phyloP scores from a whole-genome alignment of 139 green algal genomes.

The Raphidocelis subcapitata region DNA sequence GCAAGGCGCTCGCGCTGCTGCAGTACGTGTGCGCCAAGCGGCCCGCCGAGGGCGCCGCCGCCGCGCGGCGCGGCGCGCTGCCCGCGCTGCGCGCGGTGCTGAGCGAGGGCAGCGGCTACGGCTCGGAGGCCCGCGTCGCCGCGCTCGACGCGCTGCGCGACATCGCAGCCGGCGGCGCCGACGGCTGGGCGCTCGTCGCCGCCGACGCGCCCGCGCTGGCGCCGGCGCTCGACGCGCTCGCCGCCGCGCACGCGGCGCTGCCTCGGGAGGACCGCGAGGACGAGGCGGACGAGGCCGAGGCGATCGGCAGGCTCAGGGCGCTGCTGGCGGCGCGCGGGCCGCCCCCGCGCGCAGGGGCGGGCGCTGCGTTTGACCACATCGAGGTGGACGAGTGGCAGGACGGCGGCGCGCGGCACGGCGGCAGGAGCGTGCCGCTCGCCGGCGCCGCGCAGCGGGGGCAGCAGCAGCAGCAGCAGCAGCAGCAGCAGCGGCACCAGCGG shows the following conservation, averaged over 20 bases:
- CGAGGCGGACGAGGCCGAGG: slow-evolving; percentile 13
- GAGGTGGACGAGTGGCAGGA: slow-evolving; percentile 18
- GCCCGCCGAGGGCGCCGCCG: slow-evolving; percentile 14
- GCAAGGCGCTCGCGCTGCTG: slow-evolving; percentile 42
- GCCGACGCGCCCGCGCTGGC: slow-evolving; percentile 12
- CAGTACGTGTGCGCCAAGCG: slow-evolving; percentile 36
- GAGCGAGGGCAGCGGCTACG: slow-evolving; percentile 3
- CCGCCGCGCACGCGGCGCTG: slow-evolving; percentile 29
- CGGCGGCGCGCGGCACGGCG: no score
- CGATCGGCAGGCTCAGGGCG: slow-evolving; percentile 13
- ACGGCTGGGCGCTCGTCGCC: slow-evolving; percentile 29
- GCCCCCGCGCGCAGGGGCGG: not conserved
- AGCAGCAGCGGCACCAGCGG: no score
- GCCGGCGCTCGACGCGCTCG: slow-evolving; percentile 31
- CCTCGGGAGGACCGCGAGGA: slow-evolving; percentile 31
- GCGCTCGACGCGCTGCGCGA: slow-evolving; percentile 39
- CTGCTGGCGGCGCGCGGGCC: slow-evolving; percentile 25
- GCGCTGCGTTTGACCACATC: slow-evolving; percentile 21
- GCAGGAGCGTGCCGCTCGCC: no score
- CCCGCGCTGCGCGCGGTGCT: slow-evolving; percentile 1
- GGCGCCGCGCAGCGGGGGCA: no score
- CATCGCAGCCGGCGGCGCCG: slow-evolving; percentile 30
- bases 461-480: no score
- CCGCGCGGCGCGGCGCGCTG: slow-evolving; percentile 6
- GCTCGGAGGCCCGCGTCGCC: slow-evolving; percentile 42